Conservation (phyloP, 805 yeast species). For the Ogataea haglerorum region DNA sequence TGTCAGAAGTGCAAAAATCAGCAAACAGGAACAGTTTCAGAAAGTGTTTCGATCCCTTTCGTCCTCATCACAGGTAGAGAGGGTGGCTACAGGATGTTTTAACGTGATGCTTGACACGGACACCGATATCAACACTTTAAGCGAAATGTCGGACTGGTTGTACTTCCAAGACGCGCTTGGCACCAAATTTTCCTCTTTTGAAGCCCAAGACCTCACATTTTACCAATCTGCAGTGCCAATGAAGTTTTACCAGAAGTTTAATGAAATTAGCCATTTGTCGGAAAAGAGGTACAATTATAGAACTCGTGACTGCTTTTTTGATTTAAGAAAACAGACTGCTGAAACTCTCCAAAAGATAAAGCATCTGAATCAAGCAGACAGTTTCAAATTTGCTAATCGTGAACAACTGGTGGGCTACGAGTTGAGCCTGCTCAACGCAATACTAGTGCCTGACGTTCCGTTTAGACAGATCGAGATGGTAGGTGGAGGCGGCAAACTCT, state of each 20-base stretch:
- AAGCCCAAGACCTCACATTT: constrained; percentile 30
- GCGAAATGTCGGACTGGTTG: constrained; percentile 70
- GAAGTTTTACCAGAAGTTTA: constrained; percentile 61
- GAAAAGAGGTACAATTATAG: constrained; percentile 19
- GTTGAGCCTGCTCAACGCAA: constrained; percentile 13
- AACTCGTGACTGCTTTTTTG: constrained; percentile 40
- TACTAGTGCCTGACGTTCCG: constrained; percentile 18
- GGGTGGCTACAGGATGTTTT: constrained; percentile 70
- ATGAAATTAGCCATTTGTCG: constrained; percentile 47
- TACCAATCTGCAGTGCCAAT: constrained; percentile 58
- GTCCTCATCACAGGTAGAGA: constrained; percentile 52
- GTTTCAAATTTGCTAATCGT: constrained; percentile 31
- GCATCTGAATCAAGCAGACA: neutral
- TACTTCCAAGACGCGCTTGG: constrained; percentile 62
- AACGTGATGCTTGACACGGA: constrained; percentile 62
- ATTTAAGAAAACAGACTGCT: constrained; percentile 33
- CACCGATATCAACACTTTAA: constrained; percentile 56
- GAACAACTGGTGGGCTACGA: constrained; percentile 29
- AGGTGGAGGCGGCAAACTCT: constrained; percentile 13
- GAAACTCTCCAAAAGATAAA: constrained; percentile 34
- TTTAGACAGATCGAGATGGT: constrained; percentile 13
- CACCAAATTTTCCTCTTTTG: constrained; percentile 44
- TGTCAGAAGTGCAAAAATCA: constrained; percentile 42
- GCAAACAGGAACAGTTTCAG: constrained; percentile 46
- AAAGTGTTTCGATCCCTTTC: constrained; percentile 45